phyloP scores from a whole-genome alignment of 164 flowering plant species.

The Liriodendron chinense region DNA sequence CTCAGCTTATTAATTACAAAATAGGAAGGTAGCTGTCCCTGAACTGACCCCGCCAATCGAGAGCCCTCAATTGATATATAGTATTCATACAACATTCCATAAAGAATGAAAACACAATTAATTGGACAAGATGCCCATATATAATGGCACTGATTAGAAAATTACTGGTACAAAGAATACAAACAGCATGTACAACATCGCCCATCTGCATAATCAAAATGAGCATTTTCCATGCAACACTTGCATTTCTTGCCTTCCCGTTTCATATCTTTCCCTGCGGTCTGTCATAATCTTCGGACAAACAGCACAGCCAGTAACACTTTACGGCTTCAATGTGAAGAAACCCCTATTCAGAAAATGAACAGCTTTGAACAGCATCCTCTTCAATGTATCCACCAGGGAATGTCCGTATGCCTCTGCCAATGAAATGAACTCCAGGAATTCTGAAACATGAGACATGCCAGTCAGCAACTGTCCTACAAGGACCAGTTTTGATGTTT shows the following conservation, averaged over 20 bases:
- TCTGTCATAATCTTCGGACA: too few relatives aligned
- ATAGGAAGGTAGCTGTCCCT: neutral
- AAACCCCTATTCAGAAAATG: constrained; percentile 1
- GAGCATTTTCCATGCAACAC: too few relatives aligned
- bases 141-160: neutral
- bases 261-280: too few relatives aligned
- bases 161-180: too few relatives aligned
- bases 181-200: too few relatives aligned
- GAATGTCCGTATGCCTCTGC: constrained; percentile 12
- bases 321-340: neutral
- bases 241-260: too few relatives aligned
- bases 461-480: neutral
- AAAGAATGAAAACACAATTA: too few relatives aligned
- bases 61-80: neutral
- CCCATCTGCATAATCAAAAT: too few relatives aligned
- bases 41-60: neutral
- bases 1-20: too few relatives aligned
- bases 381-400: constrained; percentile 12
- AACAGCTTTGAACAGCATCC: constrained; percentile 11
- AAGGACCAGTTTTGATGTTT: neutral
- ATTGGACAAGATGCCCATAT: neutral
- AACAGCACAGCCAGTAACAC: neutral
- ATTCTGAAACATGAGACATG: constrained; percentile 15
- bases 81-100: neutral
- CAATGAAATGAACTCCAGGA: constrained; percentile 23